Percentiles rank a stretch among this genome's conserved stretches.
phyloP scores from a whole-genome alignment of 148 eudicot genomes.

The Heliosperma pusillum region DNA sequence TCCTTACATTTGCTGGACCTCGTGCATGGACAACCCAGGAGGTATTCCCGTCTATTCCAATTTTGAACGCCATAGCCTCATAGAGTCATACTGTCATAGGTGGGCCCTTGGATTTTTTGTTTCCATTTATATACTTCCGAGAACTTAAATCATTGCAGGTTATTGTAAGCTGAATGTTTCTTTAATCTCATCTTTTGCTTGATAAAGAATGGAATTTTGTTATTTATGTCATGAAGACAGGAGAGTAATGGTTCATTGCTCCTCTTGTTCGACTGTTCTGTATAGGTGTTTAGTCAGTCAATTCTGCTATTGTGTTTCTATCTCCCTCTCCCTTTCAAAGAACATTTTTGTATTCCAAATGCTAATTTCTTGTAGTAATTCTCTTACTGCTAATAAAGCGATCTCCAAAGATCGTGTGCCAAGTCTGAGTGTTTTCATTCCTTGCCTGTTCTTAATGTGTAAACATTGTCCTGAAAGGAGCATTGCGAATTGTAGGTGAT shows the following conservation, averaged over 20 bases:
- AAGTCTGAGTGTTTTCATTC: background rate
- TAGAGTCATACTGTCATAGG: background rate
- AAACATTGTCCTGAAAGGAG: constrained; percentile 1
- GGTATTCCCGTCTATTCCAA: constrained; percentile 36
- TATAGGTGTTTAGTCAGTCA: background rate
- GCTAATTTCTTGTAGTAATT: background rate
- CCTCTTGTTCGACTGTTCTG: no score
- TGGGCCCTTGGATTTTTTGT: background rate
- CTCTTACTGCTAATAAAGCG: background rate
- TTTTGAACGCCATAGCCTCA: constrained; percentile 2
- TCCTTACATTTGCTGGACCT: constrained; percentile 99
- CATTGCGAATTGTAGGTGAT: constrained; percentile 60
- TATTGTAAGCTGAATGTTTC: background rate
- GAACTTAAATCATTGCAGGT: background rate
- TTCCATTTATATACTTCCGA: background rate
- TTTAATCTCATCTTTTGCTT: background rate
- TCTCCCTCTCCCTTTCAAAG: background rate
- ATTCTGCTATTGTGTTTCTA: background rate
- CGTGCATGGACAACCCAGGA: constrained; percentile 99
- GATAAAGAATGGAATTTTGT: background rate
- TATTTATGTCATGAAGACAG: background rate
- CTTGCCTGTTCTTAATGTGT: background rate
- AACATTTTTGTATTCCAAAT: background rate
- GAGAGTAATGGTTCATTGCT: no score
- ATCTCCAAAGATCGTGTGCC: background rate